Base-by-base conservation (phyloP, 176 grass and related monocot species). In the Lolium rigidum region DNA sequence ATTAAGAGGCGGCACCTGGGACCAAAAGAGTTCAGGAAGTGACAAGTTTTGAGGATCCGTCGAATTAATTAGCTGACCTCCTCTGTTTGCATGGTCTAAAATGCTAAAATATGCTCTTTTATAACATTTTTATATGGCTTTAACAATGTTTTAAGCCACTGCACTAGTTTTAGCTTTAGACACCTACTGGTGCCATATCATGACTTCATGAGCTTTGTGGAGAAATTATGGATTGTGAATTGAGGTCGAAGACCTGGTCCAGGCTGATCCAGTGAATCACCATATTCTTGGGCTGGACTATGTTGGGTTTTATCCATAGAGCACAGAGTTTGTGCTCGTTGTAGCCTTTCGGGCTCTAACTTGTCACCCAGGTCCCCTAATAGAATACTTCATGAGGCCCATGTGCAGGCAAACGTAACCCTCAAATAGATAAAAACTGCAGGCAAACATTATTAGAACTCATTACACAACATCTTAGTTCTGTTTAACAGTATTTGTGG, bases 11-110 rank as follows among this genome's bases (percentile, higher is more conserved):
- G 79, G 16, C 21, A 3, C 64, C 26, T 78, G 14, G 74, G 71
- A 41, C 68, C 68, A 48, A 26, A 73, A 82, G 24, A 5, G 62
- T 82, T 88, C 82, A 88, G 71, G 71, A 44, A 70, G 17, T 68
- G 71, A 60, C 3, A 61, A 50, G 70, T 70, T 88, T 77, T 28
- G 21, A 49, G 80, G 50, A 14, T 82, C 49, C 72, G 25, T 74
- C 7, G 13, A 60, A 70, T 78, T 61, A 62, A 70, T 78, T 61
- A 62, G 71, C 49, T 20, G 25, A 60, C 13, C n/a, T 81, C 6
- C 14, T 64, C 78, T 76, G 43, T 20, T 65, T 74, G 28, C 78
- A 31, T 28, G 7, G 15, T 48, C 47, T 39, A 75, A 82, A 73
- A 73, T 43, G 44, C 43, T 73, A 13, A 14, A 47, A 8, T 73